Evolutionary conservation across 768 basidiomycete genomes (phyloP), one percentile per base, ranked within the genome.

Genomic region (Infundibulicybe gibba): DNA sequence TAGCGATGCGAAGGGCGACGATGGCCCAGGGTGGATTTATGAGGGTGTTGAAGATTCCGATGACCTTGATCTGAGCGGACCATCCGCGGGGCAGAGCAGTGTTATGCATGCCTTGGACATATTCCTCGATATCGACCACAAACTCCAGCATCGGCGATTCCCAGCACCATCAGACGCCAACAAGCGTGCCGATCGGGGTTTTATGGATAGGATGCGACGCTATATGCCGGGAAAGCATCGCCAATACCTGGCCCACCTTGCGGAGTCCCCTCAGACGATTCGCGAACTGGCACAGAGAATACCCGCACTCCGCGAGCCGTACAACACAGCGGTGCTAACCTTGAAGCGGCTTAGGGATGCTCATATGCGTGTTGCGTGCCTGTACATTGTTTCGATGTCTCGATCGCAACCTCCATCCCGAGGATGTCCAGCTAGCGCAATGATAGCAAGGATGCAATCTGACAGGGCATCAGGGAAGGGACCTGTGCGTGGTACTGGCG

Each of bases 151-250:
- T 50, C 74, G 81, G 62, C 74, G 85, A 58, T 68, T 80, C 65
- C 88, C 87, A 51, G 67, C 79, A 17, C 76, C 92, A 44, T 83
- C 89, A 44, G 65, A 74, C 40, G 64, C 71, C 48, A 81, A 90
- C 62, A 83, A 79, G 66, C 77, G 64, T 55, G 86, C 75, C 34
- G 90, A 80, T 64, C 74, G 67, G 32, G 80, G 83, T 0, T 97
- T 97, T 70, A 93, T 98, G 85, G 84, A 87, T 48, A 78, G 91
- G 41, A 97, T 97, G 94, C 71, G 90, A 48, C 79, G 80, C 16
- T 98, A 98, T 68, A 98, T 98, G 95, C 94, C 95, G 0, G 87
- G 87, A 12, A 80, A 79, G 45, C 95, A 97, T 67, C 84, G 90
- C 37, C 81, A 85, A 40, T 98, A 93, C 69, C 78, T 98, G 45